phyloP scores from a whole-genome alignment of 1,284 basidiomycete species.

The Trichosporon sp. region DNA sequence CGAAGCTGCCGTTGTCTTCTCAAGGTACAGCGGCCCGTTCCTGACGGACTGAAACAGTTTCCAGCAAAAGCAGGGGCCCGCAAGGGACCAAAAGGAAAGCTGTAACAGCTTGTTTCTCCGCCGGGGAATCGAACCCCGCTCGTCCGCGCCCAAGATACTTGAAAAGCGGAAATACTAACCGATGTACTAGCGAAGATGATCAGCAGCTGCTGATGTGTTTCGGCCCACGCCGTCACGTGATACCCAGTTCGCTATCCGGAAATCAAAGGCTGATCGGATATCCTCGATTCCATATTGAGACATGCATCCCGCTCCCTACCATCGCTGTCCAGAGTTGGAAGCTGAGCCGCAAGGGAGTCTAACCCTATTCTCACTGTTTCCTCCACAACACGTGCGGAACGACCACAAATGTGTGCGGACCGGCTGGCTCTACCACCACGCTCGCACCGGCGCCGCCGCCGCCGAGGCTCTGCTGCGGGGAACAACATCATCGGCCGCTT shows the following conservation, averaged over 20 bases:
- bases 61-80: not conserved
- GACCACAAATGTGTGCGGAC: too few relatives aligned
- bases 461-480: not conserved
- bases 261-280: not conserved
- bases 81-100: not conserved
- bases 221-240: not conserved
- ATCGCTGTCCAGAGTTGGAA: too few relatives aligned
- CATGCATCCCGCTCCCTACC: too few relatives aligned
- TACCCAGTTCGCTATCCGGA: not conserved
- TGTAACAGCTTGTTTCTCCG: not conserved
- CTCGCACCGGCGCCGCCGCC: not conserved
- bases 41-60: too few relatives aligned
- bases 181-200: conserved; percentile 19
- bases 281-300: too few relatives aligned
- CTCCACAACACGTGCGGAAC: too few relatives aligned
- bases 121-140: conserved; percentile 20
- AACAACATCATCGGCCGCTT: conserved; percentile 1
- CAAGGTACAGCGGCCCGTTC: too few relatives aligned
- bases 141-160: conserved; percentile 14
- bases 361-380: too few relatives aligned
- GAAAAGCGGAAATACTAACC: conserved; percentile 21
- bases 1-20: too few relatives aligned
- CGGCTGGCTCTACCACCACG: not conserved
- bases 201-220: not conserved
- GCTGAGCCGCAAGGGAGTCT: too few relatives aligned